These are phyloP conservation scores for Dicorynia guianensis DNA, from an alignment of 306 rosid genomes.

Conservation along the genomic window DNA sequence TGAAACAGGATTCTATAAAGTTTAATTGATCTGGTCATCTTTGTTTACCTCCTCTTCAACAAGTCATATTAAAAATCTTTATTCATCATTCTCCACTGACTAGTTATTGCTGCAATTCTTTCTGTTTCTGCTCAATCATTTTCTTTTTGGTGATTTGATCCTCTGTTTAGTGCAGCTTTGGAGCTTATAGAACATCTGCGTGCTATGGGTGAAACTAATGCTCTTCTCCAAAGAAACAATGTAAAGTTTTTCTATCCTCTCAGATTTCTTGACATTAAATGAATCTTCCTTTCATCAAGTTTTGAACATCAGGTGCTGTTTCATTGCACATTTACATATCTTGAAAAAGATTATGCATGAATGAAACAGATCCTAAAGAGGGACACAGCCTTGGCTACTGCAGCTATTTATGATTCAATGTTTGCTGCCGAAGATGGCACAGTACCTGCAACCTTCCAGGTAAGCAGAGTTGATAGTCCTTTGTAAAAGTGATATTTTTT, in stretches of 20 bases:
- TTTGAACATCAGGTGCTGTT: constrained; percentile 19
- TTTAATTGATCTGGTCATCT: neutral
- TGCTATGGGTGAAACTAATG: constrained; percentile 93
- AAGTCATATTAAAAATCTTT: constrained; percentile 1
- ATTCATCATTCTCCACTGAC: constrained; percentile 8
- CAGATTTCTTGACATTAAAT: constrained; percentile 24
- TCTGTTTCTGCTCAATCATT: constrained; percentile 22
- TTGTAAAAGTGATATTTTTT: neutral
- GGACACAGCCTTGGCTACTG: constrained; percentile 93
- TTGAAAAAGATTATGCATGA: constrained; percentile 17
- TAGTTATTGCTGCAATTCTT: constrained; percentile 16
- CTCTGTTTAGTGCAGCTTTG: constrained; percentile 62
- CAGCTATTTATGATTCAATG: constrained; percentile 95
- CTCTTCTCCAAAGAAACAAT: constrained; percentile 75
- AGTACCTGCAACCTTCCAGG: constrained; percentile 97
- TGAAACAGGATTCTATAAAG: neutral
- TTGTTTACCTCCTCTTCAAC: neutral
- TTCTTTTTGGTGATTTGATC: constrained; percentile 26
- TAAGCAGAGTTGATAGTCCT: constrained; percentile 38
- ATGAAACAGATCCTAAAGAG: constrained; percentile 71
- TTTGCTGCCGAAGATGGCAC: constrained; percentile 92
- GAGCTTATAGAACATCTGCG: constrained; percentile 95
- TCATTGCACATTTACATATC: neutral
- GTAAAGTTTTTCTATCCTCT: constrained; percentile 49
- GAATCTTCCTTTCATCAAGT: constrained; percentile 27